Evolutionary conservation across 768 basidiomycete species (phyloP).

Genomic region (Clitopilus passeckerianus): DNA sequence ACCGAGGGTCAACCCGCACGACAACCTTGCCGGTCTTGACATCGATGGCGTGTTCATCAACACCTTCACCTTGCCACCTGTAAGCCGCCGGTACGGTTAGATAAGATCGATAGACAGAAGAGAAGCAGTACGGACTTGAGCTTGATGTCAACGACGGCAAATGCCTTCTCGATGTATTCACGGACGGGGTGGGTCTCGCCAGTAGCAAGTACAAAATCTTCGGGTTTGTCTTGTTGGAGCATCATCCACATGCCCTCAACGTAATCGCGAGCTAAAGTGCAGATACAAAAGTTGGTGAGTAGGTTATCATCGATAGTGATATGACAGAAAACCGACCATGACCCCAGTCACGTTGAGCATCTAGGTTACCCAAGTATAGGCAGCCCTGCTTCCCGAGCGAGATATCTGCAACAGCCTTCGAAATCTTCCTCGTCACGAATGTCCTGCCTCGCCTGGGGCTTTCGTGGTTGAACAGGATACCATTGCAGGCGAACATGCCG

Average conservation of each 20-base stretch:
- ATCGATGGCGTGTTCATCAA: slow-evolving; percentile 74
- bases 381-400: slow-evolving; percentile 83
- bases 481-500: slow-evolving; percentile 95
- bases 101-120: neutral
- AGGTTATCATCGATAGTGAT: neutral
- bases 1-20: slow-evolving; percentile 81
- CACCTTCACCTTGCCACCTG: slow-evolving; percentile 78
- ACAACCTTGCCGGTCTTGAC: slow-evolving; percentile 62
- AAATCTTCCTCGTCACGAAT: slow-evolving; percentile 95
- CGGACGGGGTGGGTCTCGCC: slow-evolving; percentile 95
- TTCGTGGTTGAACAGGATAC: slow-evolving; percentile 98
- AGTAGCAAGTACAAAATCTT: slow-evolving; percentile 94
- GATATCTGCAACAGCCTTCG: slow-evolving; percentile 91
- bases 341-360: slow-evolving; percentile 96
- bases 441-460: slow-evolving; percentile 92
- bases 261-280: slow-evolving; percentile 70
- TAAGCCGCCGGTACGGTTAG: neutral
- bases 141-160: slow-evolving; percentile 58
- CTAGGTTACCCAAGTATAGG: slow-evolving; percentile 91
- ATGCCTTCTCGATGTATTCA: slow-evolving; percentile 89
- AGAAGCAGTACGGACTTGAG: slow-evolving; percentile 46
- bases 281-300: slow-evolving; percentile 1
- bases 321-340: slow-evolving; percentile 56
- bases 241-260: slow-evolving; percentile 98
- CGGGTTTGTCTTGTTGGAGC: slow-evolving; percentile 78